Base-by-base conservation (phyloP, 495 filamentous ascomycete genomes). In the Penicillium samsonianum region DNA sequence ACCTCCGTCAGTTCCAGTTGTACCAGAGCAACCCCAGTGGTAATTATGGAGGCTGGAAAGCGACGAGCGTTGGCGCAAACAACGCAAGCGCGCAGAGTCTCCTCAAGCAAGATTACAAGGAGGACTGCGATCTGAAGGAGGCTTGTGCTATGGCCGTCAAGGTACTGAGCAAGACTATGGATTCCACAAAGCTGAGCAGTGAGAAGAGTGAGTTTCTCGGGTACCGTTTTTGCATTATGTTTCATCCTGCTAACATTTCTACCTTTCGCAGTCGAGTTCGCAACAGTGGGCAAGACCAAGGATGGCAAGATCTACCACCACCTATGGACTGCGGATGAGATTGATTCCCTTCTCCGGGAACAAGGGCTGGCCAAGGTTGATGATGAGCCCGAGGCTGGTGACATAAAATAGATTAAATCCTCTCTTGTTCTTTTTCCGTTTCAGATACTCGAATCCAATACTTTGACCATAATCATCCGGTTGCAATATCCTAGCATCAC, bases 1-100 rank as follows among this genome's bases (percentile, higher is more conserved):
- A 88, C 43, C 90, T 92, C 70, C 85, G 91, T 57, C 88, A 98
- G 69, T 99, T 99, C 82, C 94, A 99, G 79, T 82, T 99, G 57
- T 99, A 99, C 81, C 91, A 97, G 73, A 96, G 92, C 82, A 99
- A 99, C 76, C 94, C 94, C n/a, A 95, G 90, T 65, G 94, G 94
- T 58, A 99, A 99, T 78, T 99, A 99, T 68, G 94, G 94, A 50
- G 94, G 94, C 46, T 99, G 94, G 94, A 98, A 98, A 78, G 94
- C 94, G 14, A 99, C 94, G 53, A 96, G 91, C 63, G 90, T 96
- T 22, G 94, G 94, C 33, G 94, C 95, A 58, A 98, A 98, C 82
- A 97, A 98, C 71, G 94, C 95, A 47, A 95, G 90, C 66, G 95
- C 95, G 25, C 93, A 97, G 78, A 96, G 91, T 78, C 77, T 99